Percentiles rank a stretch among this genome's conserved stretches.
phyloP scores from a whole-genome alignment of 768 basidiomycete genomes.

The Kwoniella sp. region DNA sequence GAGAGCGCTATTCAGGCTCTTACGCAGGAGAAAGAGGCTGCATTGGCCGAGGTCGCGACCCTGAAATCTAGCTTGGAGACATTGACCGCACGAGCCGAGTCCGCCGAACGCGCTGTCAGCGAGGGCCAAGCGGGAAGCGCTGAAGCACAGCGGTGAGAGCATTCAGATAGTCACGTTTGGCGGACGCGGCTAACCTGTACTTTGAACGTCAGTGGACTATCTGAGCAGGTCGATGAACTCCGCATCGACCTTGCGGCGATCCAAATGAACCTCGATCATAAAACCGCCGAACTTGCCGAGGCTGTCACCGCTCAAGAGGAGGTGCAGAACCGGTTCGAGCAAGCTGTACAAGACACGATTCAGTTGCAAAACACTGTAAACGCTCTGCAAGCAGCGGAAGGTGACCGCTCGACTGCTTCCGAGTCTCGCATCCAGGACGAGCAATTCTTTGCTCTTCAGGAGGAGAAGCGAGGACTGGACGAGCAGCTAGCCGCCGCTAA shows the following conservation, averaged over 20 bases:
- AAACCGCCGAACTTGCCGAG: neutral
- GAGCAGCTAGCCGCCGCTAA: neutral
- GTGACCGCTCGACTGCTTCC: slow-evolving; percentile 42
- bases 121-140: no score
- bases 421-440: slow-evolving; percentile 36
- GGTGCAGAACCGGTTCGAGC: slow-evolving; percentile 20
- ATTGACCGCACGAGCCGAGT: no score
- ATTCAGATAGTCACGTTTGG: slow-evolving; percentile 1
- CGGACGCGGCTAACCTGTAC: no score
- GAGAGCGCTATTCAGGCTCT: no score
- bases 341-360: slow-evolving; percentile 7
- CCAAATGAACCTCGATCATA: slow-evolving; percentile 15
- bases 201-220: neutral
- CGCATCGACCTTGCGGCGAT: slow-evolving; percentile 12
- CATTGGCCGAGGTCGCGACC: no score
- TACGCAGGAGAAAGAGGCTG: no score
- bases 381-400: slow-evolving; percentile 25
- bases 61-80: no score
- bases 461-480: slow-evolving; percentile 6
- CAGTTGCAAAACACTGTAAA: slow-evolving; percentile 18
- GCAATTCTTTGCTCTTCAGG: slow-evolving; percentile 29
- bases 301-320: slow-evolving; percentile 15
- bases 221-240: slow-evolving; percentile 15
- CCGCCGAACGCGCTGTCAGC: no score
- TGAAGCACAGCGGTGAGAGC: neutral